phyloP scores from a whole-genome alignment of 176 grass and related monocot genomes.

The Thinopyrum elongatum region DNA sequence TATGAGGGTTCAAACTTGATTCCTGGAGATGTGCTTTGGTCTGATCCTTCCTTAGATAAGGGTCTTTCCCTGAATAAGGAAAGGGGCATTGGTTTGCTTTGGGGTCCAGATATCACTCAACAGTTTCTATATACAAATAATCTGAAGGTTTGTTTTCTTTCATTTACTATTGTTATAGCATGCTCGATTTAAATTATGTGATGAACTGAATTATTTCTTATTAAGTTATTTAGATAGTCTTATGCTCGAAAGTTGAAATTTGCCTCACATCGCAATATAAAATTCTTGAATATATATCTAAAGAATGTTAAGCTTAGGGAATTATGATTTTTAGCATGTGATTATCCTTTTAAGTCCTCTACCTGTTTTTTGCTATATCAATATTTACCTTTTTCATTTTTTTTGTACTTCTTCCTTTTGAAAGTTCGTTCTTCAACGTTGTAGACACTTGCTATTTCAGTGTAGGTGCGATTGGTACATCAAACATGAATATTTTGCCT shows the following conservation, averaged over 20 bases:
- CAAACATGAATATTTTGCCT: neutral
- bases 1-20: slow-evolving; percentile 93
- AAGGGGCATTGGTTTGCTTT: slow-evolving; percentile 96
- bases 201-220: neutral
- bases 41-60: slow-evolving; percentile 67
- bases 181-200: neutral
- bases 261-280: neutral
- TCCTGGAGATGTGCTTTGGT: slow-evolving; percentile 97
- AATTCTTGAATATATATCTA: neutral
- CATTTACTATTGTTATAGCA: neutral
- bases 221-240: neutral
- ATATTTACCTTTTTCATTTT: neutral
- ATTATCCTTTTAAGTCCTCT: neutral
- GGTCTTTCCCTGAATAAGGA: slow-evolving; percentile 86
- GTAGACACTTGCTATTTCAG: neutral
- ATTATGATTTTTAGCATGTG: neutral
- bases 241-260: neutral
- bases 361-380: slow-evolving; percentile 14
- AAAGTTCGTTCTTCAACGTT: neutral
- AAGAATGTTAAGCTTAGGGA: neutral
- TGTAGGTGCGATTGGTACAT: neutral
- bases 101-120: slow-evolving; percentile 96
- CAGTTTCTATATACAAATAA: slow-evolving; percentile 81
- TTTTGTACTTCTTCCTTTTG: neutral
- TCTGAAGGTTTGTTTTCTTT: slow-evolving; percentile 64